Base-by-base conservation (phyloP, 805 yeast genomes). In the Alloascoidea africana region DNA sequence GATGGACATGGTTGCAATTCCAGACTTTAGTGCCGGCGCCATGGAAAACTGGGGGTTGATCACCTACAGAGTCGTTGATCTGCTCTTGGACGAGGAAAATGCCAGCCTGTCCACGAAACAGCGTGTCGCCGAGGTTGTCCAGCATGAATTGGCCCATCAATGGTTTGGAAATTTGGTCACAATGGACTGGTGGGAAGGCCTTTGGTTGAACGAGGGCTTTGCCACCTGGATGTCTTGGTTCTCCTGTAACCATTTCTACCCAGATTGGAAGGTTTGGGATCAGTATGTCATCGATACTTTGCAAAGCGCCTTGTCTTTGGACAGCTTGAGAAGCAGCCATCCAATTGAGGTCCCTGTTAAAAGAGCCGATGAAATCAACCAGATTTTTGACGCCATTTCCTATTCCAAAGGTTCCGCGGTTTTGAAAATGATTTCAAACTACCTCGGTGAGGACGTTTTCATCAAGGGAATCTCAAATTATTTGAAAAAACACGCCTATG, bases 101-200 rank as follows among this genome's bases (percentile, higher is more conserved):
- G 73, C 91, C 36, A 73, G 50, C 58, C 71, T 45, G 48, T 63
- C 56, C 47, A 70, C 66, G 55, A 71, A 77, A 54, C 74, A 75
- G 53, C 77, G 78, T 43, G 91, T 83, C 18, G 76, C 85, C 4
- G 81, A 81, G 50, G 93, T 83, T 23, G 80, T 83, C 18, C 76
- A 79, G 41, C 94, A 84, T 58, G 94, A 83, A 58, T 63, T 83
- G 41, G 93, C 93, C 6, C 94, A 83, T 57, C 91, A 84, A 53
- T 84, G 94, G 94, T 84, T 83, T 50, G 94, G 94, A 39, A 78
- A 84, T 56, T 67, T 79, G 47, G 89, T 82, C 42, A 84, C 94
- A 35, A 84, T 83, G 94, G 75, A 79, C 49, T 84, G 93, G 91
- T 83, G 94, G 94, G 84, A 83, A 48, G 91, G 81, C 49, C 65